Percentiles rank a stretch among this genome's conserved stretches.
Evolutionary conservation across 163 green algal species (phyloP).

Genomic region (Smithsoniella earleae): DNA sequence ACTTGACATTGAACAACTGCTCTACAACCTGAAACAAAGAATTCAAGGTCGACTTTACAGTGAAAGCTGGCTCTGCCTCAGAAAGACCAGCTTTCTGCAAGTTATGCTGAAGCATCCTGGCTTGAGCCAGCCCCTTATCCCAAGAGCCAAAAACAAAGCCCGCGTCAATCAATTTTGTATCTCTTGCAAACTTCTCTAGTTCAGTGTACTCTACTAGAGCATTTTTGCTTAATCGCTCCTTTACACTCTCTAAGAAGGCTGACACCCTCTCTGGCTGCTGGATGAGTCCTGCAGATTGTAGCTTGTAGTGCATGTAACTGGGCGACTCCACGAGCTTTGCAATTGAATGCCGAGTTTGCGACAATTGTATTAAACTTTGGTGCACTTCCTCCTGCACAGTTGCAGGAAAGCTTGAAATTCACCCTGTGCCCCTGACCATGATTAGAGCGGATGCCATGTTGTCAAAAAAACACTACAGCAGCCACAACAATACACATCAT

Average conservation of each 20-base stretch:
- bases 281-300: background rate
- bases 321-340: background rate
- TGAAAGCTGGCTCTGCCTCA: constrained; percentile 13
- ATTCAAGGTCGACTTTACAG: background rate
- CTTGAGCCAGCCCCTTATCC: background rate
- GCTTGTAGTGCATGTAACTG: constrained; percentile 30
- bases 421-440: too few species aligned
- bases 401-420: too few species aligned
- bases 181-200: background rate
- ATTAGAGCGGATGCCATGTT: too few species aligned
- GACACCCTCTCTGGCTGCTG: background rate
- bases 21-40: constrained; percentile 20
- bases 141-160: background rate
- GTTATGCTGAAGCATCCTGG: background rate
- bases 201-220: too few species aligned
- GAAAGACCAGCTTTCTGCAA: constrained; percentile 4
- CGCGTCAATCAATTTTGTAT: background rate
- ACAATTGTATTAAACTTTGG: background rate
- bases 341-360: background rate
- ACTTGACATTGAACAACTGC: background rate
- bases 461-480: too few species aligned
- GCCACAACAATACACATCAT: too few species aligned
- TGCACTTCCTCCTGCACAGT: constrained; percentile 19
- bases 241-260: background rate
- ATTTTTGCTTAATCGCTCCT: too few species aligned